Evolutionary conservation across 192 early-diverging fungal genomes (phyloP).

Genomic region (Ambispora gerdemannii): DNA sequence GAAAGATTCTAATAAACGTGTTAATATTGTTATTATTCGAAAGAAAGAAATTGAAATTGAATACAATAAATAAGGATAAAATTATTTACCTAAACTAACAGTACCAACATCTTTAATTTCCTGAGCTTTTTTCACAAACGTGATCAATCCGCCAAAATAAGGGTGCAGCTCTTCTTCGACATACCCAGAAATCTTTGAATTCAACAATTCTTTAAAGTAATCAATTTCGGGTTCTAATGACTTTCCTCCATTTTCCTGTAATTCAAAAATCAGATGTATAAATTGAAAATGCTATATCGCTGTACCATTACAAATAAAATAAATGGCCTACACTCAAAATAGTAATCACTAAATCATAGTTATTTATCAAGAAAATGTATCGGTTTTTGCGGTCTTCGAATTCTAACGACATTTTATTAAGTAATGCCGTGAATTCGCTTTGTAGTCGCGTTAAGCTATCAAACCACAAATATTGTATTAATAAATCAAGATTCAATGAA

Average conservation of each 20-base stretch:
- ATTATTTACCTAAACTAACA: conserved; percentile 46
- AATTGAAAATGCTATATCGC: too few relatives aligned
- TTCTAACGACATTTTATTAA: conserved; percentile 71
- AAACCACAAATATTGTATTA: neutral
- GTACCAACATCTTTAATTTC: conserved; percentile 55
- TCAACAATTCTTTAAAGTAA: conserved; percentile 61
- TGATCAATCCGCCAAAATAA: conserved; percentile 76
- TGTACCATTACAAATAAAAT: too few relatives aligned
- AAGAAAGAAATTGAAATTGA: neutral
- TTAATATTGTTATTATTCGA: neutral
- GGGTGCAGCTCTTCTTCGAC: conserved; percentile 86
- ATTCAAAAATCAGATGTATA: too few relatives aligned
- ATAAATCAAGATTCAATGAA: neutral
- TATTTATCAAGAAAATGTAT: conserved; percentile 90
- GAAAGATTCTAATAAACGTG: conserved; percentile 47
- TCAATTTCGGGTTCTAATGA: conserved; percentile 48
- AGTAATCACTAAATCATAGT: conserved; percentile 82
- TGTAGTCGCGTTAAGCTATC: conserved; percentile 65
- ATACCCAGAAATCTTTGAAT: conserved; percentile 68
- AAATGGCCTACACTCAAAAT: conserved; percentile 71
- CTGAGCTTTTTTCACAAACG: conserved; percentile 74
- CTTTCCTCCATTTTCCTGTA: conserved; percentile 50
- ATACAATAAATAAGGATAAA: neutral
- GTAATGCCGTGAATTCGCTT: conserved; percentile 71
- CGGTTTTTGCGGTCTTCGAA: conserved; percentile 65